Base-by-base conservation (phyloP, 345 rosid genomes). In the Populus euphratica region DNA sequence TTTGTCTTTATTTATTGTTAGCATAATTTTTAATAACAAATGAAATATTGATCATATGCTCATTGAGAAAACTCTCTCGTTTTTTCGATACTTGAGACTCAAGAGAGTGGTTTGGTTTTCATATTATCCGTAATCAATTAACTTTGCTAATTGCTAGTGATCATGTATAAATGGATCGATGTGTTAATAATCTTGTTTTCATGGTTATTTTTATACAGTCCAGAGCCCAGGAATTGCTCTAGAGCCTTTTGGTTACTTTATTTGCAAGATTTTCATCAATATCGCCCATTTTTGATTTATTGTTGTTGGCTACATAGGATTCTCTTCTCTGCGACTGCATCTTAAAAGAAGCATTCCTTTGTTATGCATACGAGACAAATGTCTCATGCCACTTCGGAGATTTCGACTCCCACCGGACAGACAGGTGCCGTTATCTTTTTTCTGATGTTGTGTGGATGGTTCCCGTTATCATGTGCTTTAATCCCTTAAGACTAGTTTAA, bases 281-380 rank as follows among this genome's bases (percentile, higher is more conserved):
- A 76, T 6, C 14, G 38, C n/a, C 20, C 8, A 31, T 25, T 62
- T 35, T 11, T 65, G 12, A 69, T 49, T 43, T 66, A 2, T 36
- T 5, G 25, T 2, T 3, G 18, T 0, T 64, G 25, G 72, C 7
- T 70, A 59, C 79, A 81, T 78, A 63, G 84, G 82, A 81, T 84
- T 59, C 82, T 64, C 29, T 75, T 36, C 29, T 23, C 36, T 29
- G 25, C 20, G 10, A 59, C 47, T 56, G 35, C 69, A 68, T 23
- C 50, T 23, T n/a, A 18, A 73, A 56, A 25, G 62, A 17, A 52
- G 76, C 81, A 74, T 77, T 77, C 79, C 77, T 21, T 13, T 69
- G 56, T 59, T 59, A 54, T 73, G 73, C 43, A 73, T 14, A 76
- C 61, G 77, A 71, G 74, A 80, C 76, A 52, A 52, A 11, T 62